Base-by-base conservation (phyloP, 2,329 filamentous ascomycete species). In the Epichloe sibirici region DNA sequence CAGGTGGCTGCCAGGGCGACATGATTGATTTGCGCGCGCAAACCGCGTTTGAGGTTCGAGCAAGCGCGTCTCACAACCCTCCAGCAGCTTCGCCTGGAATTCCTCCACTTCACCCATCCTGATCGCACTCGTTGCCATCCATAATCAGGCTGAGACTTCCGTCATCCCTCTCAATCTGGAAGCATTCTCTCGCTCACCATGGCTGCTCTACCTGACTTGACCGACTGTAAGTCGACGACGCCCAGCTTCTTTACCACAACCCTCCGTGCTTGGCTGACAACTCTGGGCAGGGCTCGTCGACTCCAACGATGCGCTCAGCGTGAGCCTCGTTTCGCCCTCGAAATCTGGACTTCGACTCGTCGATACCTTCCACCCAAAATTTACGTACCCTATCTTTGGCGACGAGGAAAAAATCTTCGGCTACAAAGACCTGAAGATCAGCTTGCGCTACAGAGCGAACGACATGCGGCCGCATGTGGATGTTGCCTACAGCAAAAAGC, bases 341-440 rank as follows among this genome's bases (percentile, higher is more conserved):
- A 66, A 72, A 17, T 68, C 69, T 7, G 73, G 74, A 57, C 63
- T 78, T 48, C 80, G 78, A 60, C 78, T 76, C 35, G 71, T 85
- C 59, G 76, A 79, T 28, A 78, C 79, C 31, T 97, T 98, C 68
- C 77, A 88, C 55, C 94, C 93, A 0, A 79, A 81, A 63, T 94
- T 90, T 66, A 96, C 91, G 17, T 95, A 97, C 68, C 75, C 88
- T 1, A 86, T 98, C 57, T 96, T 97, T 60, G 89, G 89, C 62
- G 86, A 97, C n/a, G 85, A 93, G 8, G 90, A 98, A 68, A 79
- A 78, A 34, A 91, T 97, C 57, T 90, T 95, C 61, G 91, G 91
- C 39, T 95, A 96, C 74, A 84, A 89, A 65, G 82, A 82, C 51
- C 77, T 95, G 52, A 81, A 82, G 57, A 84, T 97, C 63, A 79